Evolutionary conservation across 108 stramenopile genomes (phyloP), one percentile per base, ranked within the genome.

Genomic region (Ochromonas danica): DNA sequence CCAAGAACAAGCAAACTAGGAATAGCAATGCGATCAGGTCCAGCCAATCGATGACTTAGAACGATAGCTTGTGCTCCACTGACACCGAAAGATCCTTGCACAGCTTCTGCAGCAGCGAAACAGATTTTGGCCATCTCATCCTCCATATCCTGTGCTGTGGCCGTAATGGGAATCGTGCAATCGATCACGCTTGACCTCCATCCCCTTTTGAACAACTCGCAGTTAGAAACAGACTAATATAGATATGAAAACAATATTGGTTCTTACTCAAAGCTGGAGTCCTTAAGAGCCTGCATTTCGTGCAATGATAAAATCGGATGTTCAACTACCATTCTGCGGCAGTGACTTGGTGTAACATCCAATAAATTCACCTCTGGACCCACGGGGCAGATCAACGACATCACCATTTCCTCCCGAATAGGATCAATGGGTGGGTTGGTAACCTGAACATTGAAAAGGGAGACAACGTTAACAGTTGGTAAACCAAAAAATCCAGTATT

Each of bases 231-330:
- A 51, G 22, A 51, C 6, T 51, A 51, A 51, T 51, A 51, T 51
- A 51, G 14, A 14, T 22, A 51, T 51, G 22, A 14, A 51, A 51
- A 51, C 22, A 22, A 51, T 51, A 14, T 51, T 14, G 6, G 45
- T 51, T 51, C 45, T 14, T 87, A 79, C 77, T 83, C 85, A 79
- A 89, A 92, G 78, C 91, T 87, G 39, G 91, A 80, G 70, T 92
- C 91, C 82, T 94, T 94, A 40, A 97, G 80, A 0, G 94, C 93
- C 79, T 88, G 88, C 93, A 97, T 94, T 85, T 97, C 92, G 62
- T 93, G 90, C 61, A 94, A 81, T 33, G 94, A 91, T 82, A 97
- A 89, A 22, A 97, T 91, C 2, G 97, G 97, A 80, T 94, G 87
- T 45, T 88, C 87, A 27, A 97, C 89, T 38, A 92, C 90, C 43